Evolutionary conservation across 805 yeast genomes (phyloP).

Genomic region (Schizosaccharomyces osmophilus): DNA sequence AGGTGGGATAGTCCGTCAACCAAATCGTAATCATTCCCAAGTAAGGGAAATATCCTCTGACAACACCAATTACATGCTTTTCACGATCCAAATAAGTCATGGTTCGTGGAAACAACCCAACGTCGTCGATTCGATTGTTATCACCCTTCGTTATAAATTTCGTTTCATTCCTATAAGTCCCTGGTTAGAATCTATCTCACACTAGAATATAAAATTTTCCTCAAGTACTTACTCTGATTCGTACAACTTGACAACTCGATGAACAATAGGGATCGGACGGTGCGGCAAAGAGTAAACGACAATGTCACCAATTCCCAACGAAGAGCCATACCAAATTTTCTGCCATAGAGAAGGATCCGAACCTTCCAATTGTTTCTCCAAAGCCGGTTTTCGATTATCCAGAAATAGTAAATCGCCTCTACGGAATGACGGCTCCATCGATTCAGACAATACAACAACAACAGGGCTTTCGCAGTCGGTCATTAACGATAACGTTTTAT

Average conservation of each 20-base stretch:
- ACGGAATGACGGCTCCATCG: slow-evolving; percentile 98
- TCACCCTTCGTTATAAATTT: slow-evolving; percentile 82
- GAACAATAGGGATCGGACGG: slow-evolving; percentile 83
- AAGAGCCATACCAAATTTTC: slow-evolving; percentile 15
- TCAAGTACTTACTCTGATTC: slow-evolving; percentile 16
- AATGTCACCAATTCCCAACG: slow-evolving; percentile 62
- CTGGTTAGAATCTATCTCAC: background rate
- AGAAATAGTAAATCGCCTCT: slow-evolving; percentile 82
- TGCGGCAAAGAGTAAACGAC: slow-evolving; percentile 74
- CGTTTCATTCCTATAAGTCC: slow-evolving; percentile 20
- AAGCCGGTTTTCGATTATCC: slow-evolving; percentile 39
- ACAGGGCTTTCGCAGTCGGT: slow-evolving; percentile 78
- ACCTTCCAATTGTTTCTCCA: background rate
- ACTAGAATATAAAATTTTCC: slow-evolving; percentile 5
- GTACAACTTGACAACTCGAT: slow-evolving; percentile 76
- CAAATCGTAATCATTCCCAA: slow-evolving; percentile 80
- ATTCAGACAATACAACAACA: slow-evolving; percentile 89
- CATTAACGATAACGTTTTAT: slow-evolving; percentile 58
- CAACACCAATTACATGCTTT: slow-evolving; percentile 67
- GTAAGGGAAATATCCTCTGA: slow-evolving; percentile 73
- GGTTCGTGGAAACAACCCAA: slow-evolving; percentile 54
- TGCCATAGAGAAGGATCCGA: background rate
- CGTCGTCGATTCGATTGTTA: slow-evolving; percentile 77
- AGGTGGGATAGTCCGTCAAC: slow-evolving; percentile 66
- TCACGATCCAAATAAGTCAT: slow-evolving; percentile 56